phyloP scores from a whole-genome alignment of 257 asterid species.

The Solanum pinnatisectum region DNA sequence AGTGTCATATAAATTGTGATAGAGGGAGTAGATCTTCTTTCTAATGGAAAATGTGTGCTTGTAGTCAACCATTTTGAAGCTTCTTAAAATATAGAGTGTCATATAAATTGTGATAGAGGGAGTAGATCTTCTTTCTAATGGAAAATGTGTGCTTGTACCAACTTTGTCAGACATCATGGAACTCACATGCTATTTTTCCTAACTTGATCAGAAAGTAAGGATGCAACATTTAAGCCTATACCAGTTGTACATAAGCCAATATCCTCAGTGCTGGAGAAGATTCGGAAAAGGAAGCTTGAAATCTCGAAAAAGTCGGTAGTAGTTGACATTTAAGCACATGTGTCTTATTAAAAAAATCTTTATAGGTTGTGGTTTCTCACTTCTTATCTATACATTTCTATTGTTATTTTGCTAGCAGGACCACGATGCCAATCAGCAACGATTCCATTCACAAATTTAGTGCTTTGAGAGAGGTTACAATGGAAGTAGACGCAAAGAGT shows the following conservation, averaged over 20 bases:
- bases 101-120: background rate
- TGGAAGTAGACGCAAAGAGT: conserved; percentile 17
- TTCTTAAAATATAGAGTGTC: too few relatives aligned
- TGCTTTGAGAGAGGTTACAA: conserved; percentile 18
- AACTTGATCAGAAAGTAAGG: conserved; percentile 47
- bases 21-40: background rate
- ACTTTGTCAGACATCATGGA: background rate
- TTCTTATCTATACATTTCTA: background rate
- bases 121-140: background rate
- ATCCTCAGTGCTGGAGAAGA: conserved; percentile 79
- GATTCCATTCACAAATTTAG: conserved; percentile 10
- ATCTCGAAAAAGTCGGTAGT: conserved; percentile 23
- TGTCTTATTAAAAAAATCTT: background rate
- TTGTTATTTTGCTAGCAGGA: conserved; percentile 26
- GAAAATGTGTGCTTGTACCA: background rate
- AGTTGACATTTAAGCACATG: background rate
- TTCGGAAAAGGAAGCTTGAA: conserved; percentile 84
- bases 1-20: background rate
- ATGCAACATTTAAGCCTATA: conserved; percentile 62
- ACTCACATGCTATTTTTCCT: background rate
- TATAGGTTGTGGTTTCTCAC: background rate
- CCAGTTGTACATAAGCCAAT: conserved; percentile 69
- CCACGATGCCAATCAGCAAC: conserved; percentile 5
- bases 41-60: background rate
- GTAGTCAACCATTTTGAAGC: too few relatives aligned